Percentiles rank a stretch among this genome's conserved stretches.
Evolutionary conservation across 192 early-diverging fungal species (phyloP).

Genomic region (Kickxella alabastrina): DNA sequence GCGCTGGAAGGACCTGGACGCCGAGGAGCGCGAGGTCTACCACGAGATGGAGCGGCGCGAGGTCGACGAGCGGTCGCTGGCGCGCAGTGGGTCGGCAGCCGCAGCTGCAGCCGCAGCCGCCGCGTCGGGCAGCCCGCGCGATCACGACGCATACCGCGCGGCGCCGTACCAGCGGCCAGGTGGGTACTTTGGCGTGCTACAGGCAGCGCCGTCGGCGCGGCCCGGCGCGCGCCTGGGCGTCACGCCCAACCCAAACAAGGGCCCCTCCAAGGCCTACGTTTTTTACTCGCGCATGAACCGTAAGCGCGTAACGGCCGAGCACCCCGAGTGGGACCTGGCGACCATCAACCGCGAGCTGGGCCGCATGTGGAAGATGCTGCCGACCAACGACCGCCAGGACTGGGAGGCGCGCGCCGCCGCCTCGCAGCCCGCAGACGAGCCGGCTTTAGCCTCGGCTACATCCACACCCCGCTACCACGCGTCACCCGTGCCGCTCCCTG

Average conservation of each 20-base stretch:
- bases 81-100: conserved; percentile 6
- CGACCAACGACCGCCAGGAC: conserved; percentile 27
- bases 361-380: conserved; percentile 46
- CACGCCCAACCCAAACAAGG: conserved; percentile 44
- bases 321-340: conserved; percentile 48
- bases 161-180: conserved; percentile 19
- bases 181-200: conserved; percentile 15
- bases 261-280: conserved; percentile 49
- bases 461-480: conserved; percentile 2
- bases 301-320: conserved; percentile 26
- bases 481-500: conserved; percentile 6
- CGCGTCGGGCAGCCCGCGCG: not conserved
- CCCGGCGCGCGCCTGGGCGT: not conserved
- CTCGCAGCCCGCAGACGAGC: conserved; percentile 14
- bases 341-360: conserved; percentile 49
- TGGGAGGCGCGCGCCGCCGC: conserved; percentile 41
- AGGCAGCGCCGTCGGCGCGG: not conserved
- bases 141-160: not conserved
- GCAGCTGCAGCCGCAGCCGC: conserved; percentile 2
- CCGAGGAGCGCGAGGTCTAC: conserved; percentile 32
- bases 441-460: conserved; percentile 17
- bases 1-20: conserved; percentile 43
- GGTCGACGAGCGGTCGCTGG: conserved; percentile 23
- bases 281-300: conserved; percentile 45
- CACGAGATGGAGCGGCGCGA: conserved; percentile 40